Evolutionary conservation across 495 filamentous ascomycete species (phyloP).

Genomic region (Aspergillus steynii): DNA sequence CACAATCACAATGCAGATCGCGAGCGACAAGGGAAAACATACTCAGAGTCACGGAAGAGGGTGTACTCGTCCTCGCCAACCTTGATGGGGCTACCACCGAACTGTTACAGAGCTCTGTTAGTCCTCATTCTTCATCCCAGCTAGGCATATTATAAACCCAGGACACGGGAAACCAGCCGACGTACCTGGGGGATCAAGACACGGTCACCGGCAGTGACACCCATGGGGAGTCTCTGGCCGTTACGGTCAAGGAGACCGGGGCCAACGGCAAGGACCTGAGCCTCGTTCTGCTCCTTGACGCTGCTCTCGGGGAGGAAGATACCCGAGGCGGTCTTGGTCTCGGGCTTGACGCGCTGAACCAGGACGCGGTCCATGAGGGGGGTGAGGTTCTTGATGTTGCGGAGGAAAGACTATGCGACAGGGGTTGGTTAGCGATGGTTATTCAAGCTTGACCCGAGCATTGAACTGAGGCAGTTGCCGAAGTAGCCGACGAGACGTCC

Average conservation of each 20-base stretch:
- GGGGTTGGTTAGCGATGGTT: slow-evolving; percentile 11
- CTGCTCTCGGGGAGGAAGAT: slow-evolving; percentile 97
- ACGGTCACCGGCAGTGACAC: slow-evolving; percentile 81
- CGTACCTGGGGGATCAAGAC: slow-evolving; percentile 96
- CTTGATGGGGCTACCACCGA: slow-evolving; percentile 92
- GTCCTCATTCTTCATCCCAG: not conserved
- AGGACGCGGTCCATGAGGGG: slow-evolving; percentile 98
- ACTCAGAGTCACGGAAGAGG: slow-evolving; percentile 97
- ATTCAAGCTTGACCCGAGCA: not conserved
- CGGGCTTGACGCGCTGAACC: slow-evolving; percentile 96
- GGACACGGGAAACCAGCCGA: slow-evolving; percentile 15
- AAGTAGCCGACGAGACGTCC: not conserved
- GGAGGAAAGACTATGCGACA: slow-evolving; percentile 61
- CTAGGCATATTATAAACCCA: slow-evolving; percentile 11
- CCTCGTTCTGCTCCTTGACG: slow-evolving; percentile 98
- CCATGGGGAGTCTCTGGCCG: slow-evolving; percentile 79
- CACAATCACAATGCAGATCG: not conserved
- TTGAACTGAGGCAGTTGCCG: not conserved
- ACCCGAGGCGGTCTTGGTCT: slow-evolving; percentile 90
- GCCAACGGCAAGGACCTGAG: slow-evolving; percentile 90
- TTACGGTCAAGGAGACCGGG: slow-evolving; percentile 84
- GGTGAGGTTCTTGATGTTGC: slow-evolving; percentile 91
- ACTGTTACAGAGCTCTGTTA: slow-evolving; percentile 52
- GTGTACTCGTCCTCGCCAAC: slow-evolving; percentile 95
- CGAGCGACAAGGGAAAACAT: slow-evolving; percentile 39